Base-by-base conservation (phyloP, 225 moss, liverwort and hornwort genomes). In the Bryoerythrophyllum caledonicum region DNA sequence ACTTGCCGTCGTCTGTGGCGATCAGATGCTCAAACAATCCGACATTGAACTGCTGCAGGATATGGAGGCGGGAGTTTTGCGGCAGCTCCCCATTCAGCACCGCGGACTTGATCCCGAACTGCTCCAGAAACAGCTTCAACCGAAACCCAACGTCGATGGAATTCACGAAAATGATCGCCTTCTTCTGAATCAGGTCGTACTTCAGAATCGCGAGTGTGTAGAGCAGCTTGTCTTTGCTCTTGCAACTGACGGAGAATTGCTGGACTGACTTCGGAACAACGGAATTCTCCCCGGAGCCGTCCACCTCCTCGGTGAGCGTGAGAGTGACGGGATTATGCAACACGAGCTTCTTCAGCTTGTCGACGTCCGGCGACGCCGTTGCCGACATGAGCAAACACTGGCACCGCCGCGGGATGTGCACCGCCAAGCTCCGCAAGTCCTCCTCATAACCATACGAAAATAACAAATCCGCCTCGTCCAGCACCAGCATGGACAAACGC, bases 371-470 rank as follows among this genome's bases (percentile, higher is more conserved):
- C 69, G 92, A 94, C 48, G 94, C 90, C 2, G 92, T 94, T 5
- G 94, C 92, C 5, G 97, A 97, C 97, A 97, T 97, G 0, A 94
- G 92, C 23, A 97, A 83, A 76, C 94, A 97, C 38, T 97, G 97
- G 54, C 94, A 94, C 23, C 87, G 83, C 7, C 91, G 92, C 61
- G 97, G 97, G 63, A 94, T 74, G 64, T 97, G 94, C 6, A 94
- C 87, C 24, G 92, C 90, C 26, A 97, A 85, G 69, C 90, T 91
- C 74, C 93, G 84, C 16, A 97, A 60, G 77, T 97, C 91, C 65
- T 97, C 97, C 76, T 97, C 94, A 20, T 94, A 97, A 15, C 97
- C 94, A 44, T 93, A 97, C 3, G 94, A 92, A 19, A 97, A 86
- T 26, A 97, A 64, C 54, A 94, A 84, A 78, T 97, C 99, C 46